These are phyloP conservation scores for Begonia masoniana DNA, from an alignment of 306 rosid species.

Conservation along the genomic window DNA sequence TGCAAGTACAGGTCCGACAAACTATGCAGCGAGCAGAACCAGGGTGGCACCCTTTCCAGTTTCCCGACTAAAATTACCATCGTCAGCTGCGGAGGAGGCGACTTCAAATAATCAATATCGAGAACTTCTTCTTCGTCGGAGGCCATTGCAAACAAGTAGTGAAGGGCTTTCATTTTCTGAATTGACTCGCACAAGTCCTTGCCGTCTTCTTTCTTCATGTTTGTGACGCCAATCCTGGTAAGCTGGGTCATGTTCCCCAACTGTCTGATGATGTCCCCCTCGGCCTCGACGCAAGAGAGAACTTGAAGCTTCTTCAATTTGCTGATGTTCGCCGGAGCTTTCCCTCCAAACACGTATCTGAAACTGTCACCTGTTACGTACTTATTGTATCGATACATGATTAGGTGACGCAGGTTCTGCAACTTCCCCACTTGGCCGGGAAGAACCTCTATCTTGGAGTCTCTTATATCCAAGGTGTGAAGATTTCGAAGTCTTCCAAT, in stretches of 20 bases:
- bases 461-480: constrained; percentile 5
- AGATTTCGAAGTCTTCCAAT: constrained; percentile 15
- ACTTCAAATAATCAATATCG: background rate
- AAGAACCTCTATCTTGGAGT: constrained; percentile 3
- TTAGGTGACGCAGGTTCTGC: background rate
- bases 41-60: background rate
- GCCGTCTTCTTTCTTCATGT: constrained; percentile 3
- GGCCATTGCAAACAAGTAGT: background rate
- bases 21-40: background rate
- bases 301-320: constrained; percentile 4
- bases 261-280: background rate
- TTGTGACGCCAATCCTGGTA: background rate
- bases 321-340: background rate
- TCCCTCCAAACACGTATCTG: background rate
- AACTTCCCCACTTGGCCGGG: constrained; percentile 4
- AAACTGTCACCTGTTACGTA: background rate
- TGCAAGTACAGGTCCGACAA: background rate
- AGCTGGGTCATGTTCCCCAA: constrained; percentile 8
- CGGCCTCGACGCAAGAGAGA: background rate
- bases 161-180: constrained; percentile 6
- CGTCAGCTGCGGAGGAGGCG: constrained; percentile 11
- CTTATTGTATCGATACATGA: background rate
- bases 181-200: constrained; percentile 7
- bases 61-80: background rate
- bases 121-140: too few species aligned